Base-by-base conservation (phyloP, 495 filamentous ascomycete species). In the Acidomyces sp. region DNA sequence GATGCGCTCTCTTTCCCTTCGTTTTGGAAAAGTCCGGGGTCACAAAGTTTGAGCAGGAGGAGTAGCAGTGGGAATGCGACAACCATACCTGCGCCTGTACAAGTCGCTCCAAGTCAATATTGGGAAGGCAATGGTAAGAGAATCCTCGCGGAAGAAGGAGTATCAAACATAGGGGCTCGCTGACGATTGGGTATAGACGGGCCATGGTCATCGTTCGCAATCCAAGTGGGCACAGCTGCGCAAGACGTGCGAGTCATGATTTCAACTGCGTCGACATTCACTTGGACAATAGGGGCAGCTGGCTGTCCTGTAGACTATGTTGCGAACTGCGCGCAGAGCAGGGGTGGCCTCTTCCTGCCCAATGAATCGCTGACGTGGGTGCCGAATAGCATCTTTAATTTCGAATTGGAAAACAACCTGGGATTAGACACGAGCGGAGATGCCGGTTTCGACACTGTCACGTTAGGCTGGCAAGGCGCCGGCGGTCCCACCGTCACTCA, bases 221-320 rank as follows among this genome's bases (percentile, higher is more conserved):
- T 79, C 37, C 66, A 63, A 34, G 61, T 78, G 3, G 76, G 76
- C 21, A 64, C 64, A n/a, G 65, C 69, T 16, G 57, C 62, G 11
- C 72, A 77, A 55, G 62, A 69, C 34, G 55, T 77, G 4, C 69
- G 75, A 43, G 62, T 77, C 35, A 63, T 70, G 20, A 61, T 69
- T 29, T 72, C 68, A 43, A 79, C 75, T 2, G 64, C 63, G 10
- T 54, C 72, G 28, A 64, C 68, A 18, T 71, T 74, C 49, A 66
- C 69, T 16, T 78, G 72, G 72, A 67, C 72, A 4, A 61, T 78
- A 26, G 60, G 61, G 22, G 55, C 57, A 3, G 56, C 58, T 10
- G 74, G 72, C 36, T 78, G 75, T 46, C 50, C 59, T 4, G 30
- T 39, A 16, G 55, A 43, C 34, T 57, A 57, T 39, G 23, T 52